Conservation (phyloP, 768 basidiomycete species). For the Boletus sp. region DNA sequence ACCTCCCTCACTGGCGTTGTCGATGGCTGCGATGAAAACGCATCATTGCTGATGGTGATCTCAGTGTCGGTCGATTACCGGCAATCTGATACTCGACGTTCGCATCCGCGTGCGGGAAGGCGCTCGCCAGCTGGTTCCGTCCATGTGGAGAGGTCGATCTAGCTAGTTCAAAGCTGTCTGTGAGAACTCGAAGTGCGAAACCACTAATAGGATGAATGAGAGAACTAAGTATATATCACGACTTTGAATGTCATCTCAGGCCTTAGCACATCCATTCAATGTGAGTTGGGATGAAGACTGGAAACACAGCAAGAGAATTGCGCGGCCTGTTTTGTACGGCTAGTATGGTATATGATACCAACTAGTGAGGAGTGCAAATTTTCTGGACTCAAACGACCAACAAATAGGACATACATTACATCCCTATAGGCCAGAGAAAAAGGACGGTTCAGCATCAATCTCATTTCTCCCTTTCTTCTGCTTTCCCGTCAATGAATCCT, state of each 20-base stretch:
- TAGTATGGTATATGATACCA: not conserved
- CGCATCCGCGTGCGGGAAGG: not conserved
- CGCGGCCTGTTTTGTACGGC: not conserved
- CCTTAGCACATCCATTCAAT: not conserved
- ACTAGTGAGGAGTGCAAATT: not conserved
- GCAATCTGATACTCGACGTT: not conserved
- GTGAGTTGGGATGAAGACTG: not conserved
- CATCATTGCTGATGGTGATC: not conserved
- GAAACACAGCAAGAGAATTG: not conserved
- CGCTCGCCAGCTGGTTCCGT: not conserved
- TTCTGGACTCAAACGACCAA: not conserved
- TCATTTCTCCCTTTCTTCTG: conserved; percentile 62
- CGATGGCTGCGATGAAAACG: not conserved
- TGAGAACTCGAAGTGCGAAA: no score
- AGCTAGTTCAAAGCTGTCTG: not conserved
- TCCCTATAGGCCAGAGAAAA: conserved; percentile 62
- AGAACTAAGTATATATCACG: not conserved
- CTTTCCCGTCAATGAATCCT: conserved; percentile 46
- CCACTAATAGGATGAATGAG: no score
- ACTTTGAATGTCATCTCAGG: not conserved
- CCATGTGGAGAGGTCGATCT: not conserved
- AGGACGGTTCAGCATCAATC: conserved; percentile 55
- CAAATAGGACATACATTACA: not conserved
- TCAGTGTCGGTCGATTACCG: not conserved
- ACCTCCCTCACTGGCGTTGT: not conserved